These are phyloP conservation scores for Coelastrella sp. DNA, from an alignment of 139 green algal species.

Conservation along the genomic window DNA sequence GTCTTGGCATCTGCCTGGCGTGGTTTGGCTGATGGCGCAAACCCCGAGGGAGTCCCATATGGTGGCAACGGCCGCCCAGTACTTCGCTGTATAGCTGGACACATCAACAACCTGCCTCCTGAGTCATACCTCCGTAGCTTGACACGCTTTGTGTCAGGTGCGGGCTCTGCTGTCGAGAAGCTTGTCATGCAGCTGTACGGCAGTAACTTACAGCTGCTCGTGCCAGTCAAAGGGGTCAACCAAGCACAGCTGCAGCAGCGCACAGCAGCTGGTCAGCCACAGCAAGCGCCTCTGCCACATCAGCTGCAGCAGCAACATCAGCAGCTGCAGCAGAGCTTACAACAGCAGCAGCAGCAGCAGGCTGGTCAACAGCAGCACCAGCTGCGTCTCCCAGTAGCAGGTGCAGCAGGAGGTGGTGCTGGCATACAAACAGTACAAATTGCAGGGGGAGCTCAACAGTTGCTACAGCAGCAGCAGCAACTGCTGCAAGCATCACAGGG, in stretches of 20 bases:
- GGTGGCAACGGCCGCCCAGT: slow-evolving; percentile 5
- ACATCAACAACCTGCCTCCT: slow-evolving; percentile 37
- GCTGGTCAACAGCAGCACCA: slow-evolving; percentile 2
- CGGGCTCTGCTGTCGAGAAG: slow-evolving; percentile 6
- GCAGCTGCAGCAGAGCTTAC: slow-evolving; percentile 17
- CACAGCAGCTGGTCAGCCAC: background rate
- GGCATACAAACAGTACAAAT: too few relatives aligned
- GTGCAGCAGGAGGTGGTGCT: slow-evolving; percentile 18
- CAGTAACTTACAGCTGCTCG: slow-evolving; percentile 1
- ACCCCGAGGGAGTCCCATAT: slow-evolving; percentile 23
- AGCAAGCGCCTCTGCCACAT: background rate
- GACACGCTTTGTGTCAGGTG: slow-evolving; percentile 24
- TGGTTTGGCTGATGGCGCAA: slow-evolving; percentile 22
- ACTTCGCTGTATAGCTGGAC: slow-evolving; percentile 38
- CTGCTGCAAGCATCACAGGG: background rate
- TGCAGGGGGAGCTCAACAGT: slow-evolving; percentile 16
- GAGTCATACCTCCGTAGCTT: slow-evolving; percentile 29
- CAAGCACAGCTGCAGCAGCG: slow-evolving; percentile 22
- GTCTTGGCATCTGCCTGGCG: background rate
- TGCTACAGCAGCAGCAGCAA: slow-evolving; percentile 23
- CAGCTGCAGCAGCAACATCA: background rate
- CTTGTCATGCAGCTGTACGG: slow-evolving; percentile 9
- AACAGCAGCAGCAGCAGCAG: background rate
- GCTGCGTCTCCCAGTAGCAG: background rate
- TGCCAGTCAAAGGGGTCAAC: slow-evolving; percentile 22